Conservation (phyloP, 73 alveolate species). For the Paramecium biaurelia region DNA sequence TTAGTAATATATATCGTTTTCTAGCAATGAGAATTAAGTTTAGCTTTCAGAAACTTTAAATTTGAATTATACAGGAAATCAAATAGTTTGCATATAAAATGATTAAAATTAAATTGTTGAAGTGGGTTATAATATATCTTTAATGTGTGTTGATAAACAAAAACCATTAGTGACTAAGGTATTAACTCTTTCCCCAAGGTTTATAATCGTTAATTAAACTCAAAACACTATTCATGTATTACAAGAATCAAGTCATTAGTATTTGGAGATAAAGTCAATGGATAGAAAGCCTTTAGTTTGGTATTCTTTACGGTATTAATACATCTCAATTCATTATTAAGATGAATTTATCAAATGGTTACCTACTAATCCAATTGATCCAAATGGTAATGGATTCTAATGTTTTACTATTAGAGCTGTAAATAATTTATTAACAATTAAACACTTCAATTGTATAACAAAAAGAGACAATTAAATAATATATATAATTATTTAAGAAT, state of each 20-base stretch:
- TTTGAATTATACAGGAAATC: constrained; percentile 17
- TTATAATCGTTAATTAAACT: constrained; percentile 44
- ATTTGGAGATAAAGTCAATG: not conserved
- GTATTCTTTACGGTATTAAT: not conserved
- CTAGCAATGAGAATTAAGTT: not conserved
- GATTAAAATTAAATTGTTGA: not conserved
- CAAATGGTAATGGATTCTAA: constrained; percentile 2
- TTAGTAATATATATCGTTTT: not conserved
- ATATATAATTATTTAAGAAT: not conserved
- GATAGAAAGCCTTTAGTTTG: constrained; percentile 16
- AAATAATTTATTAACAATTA: not conserved
- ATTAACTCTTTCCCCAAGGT: constrained; percentile 57
- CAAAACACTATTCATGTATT: not conserved
- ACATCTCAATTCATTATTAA: not conserved
- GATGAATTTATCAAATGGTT: not conserved
- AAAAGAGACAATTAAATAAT: not conserved
- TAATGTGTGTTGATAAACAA: constrained; percentile 31
- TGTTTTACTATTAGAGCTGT: constrained; percentile 31
- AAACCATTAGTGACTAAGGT: constrained; percentile 54
- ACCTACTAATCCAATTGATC: constrained; percentile 17
- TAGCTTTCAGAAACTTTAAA: not conserved
- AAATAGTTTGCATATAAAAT: not conserved
- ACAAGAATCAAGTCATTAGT: not conserved
- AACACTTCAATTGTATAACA: constrained; percentile 25
- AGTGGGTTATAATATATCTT: constrained; percentile 48